Evolutionary conservation across 139 green algal genomes (phyloP).

Genomic region (Coelastrella sp.): DNA sequence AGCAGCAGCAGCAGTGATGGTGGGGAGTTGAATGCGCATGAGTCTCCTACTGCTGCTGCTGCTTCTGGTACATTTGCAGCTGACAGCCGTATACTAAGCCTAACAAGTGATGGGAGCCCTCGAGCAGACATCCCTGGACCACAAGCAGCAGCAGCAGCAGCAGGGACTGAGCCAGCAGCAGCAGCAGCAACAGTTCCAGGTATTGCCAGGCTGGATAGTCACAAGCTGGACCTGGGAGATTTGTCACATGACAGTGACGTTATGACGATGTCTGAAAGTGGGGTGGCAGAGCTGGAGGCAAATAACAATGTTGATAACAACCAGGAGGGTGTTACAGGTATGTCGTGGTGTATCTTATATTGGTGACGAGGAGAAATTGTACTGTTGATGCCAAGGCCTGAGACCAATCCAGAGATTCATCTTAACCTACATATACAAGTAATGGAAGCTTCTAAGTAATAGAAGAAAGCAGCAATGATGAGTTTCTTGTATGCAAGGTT

Average conservation of each 20-base stretch:
- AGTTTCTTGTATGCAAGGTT: too few relatives aligned
- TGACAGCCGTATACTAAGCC: not conserved
- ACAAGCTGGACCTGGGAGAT: not conserved
- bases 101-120: not conserved
- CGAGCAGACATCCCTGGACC: not conserved
- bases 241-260: not conserved
- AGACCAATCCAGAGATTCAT: too few relatives aligned
- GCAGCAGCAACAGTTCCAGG: not conserved
- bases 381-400: too few relatives aligned
- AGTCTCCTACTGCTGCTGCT: not conserved
- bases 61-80: not conserved
- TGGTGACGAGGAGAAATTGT: too few relatives aligned
- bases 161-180: constrained; percentile 11
- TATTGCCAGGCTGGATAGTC: not conserved
- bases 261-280: too few relatives aligned
- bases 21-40: not conserved
- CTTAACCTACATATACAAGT: too few relatives aligned
- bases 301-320: too few relatives aligned
- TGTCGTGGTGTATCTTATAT: too few relatives aligned
- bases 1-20: not conserved
- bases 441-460: too few relatives aligned
- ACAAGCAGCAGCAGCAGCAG: not conserved
- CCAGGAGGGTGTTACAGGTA: too few relatives aligned
- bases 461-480: too few relatives aligned
- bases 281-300: too few relatives aligned